Evolutionary conservation across 305 asterid species (phyloP), one percentile per base, ranked within the genome.

Genomic region (Fraxinus greggii): DNA sequence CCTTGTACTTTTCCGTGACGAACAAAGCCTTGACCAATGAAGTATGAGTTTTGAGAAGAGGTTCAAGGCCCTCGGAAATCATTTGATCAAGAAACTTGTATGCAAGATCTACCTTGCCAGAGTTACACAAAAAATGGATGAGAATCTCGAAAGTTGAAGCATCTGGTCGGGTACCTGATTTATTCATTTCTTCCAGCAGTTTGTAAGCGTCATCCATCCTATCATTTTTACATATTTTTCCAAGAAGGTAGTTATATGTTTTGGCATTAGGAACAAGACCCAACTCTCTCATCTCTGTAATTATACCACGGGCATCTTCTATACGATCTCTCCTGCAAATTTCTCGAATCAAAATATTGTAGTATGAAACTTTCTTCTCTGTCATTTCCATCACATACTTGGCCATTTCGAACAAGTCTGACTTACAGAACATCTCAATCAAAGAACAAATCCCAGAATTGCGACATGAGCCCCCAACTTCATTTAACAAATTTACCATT

Each of bases 101-200:
- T 29, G 90, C 93, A 77, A n/a, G 48, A 70, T 88, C 93, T 86
- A 91, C 72, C 76, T 82, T 82, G n/a, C 92, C 93, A 9, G 80
- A 78, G 31, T 81, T 85, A 80, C 98, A 92, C 19, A 82, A 83
- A 29, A 74, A 84, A 84, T 82, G 79, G 19, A 92, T 87, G 40
- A 95, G 79, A 85, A 94, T 90, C 84, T 92, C 98, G 80, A 77
- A 92, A 54, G 95, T 90, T 78, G 90, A 84, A 42, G 89, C 91
- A 87, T 95, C 97, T 33, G 88, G 88, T 79, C 61, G 80, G 51
- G 89, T 40, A 21, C 89, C 86, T 1, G 76, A 72, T 79, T 79
- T 86, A 80, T 86, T 90, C 97, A 95, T 92, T 86, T 87, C 91
- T 63, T 88, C 84, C 21, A 91, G 86, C 67, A 95, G 28, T 2